Evolutionary conservation across 345 rosid species (phyloP).

Genomic region (Mallotus nudiflorus): DNA sequence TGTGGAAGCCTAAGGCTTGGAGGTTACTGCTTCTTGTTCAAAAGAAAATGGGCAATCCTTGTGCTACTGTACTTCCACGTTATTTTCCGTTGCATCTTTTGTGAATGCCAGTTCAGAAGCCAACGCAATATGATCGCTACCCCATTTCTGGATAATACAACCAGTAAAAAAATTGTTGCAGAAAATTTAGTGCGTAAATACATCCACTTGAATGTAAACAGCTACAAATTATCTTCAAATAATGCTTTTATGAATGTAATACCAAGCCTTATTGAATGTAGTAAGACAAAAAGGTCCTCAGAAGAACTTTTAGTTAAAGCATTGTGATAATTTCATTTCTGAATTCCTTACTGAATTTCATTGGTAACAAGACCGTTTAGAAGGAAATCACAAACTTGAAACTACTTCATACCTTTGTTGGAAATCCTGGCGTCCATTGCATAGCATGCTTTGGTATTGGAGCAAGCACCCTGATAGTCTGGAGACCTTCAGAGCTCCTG

Average conservation of each 20-base stretch:
- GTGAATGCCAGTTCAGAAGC: slow-evolving; percentile 76
- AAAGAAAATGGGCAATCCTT: neutral
- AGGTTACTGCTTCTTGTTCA: slow-evolving; percentile 5
- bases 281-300: neutral
- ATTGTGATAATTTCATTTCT: neutral
- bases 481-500: slow-evolving; percentile 90
- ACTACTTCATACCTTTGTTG: slow-evolving; percentile 62
- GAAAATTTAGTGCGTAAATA: neutral
- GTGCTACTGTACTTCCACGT: slow-evolving; percentile 14
- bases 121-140: slow-evolving; percentile 91
- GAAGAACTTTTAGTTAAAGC: neutral
- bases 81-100: slow-evolving; percentile 16
- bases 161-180: neutral
- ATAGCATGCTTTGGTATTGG: slow-evolving; percentile 84
- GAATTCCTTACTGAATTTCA: neutral
- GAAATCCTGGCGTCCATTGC: slow-evolving; percentile 91
- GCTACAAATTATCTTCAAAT: neutral
- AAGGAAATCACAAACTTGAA: neutral
- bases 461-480: slow-evolving; percentile 83
- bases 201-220: neutral
- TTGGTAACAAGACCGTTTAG: neutral
- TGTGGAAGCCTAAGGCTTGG: neutral
- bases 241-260: neutral
- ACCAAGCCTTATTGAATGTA: neutral
- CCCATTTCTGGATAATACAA: slow-evolving; percentile 75